phyloP scores from a whole-genome alignment of 2,329 filamentous ascomycete genomes.

The Phoma herbarum region DNA sequence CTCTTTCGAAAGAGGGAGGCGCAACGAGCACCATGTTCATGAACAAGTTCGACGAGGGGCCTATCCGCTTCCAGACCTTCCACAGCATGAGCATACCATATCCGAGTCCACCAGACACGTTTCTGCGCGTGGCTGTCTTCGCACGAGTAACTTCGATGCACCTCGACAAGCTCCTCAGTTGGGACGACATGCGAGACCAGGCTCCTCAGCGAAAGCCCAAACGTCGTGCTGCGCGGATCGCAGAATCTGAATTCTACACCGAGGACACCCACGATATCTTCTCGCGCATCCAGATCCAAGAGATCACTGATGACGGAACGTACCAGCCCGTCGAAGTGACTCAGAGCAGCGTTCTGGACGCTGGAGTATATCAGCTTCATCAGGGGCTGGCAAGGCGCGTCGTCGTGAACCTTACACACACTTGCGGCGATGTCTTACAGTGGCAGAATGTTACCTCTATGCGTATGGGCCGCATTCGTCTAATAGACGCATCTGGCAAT shows the following conservation, averaged over 20 bases:
- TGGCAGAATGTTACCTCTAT: slow-evolving; percentile 85
- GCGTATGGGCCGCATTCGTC: slow-evolving; percentile 79
- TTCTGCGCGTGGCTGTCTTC: slow-evolving; percentile 87
- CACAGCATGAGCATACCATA: slow-evolving; percentile 96
- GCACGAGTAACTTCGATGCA: slow-evolving; percentile 92
- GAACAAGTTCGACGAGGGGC: slow-evolving; percentile 88
- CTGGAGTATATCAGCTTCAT: slow-evolving; percentile 92
- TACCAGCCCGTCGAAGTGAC: slow-evolving; percentile 94
- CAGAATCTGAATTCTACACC: slow-evolving; percentile 90
- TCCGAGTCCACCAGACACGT: slow-evolving; percentile 76
- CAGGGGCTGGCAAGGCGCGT: slow-evolving; percentile 92
- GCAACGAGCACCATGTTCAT: slow-evolving; percentile 97
- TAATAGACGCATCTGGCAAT: slow-evolving; percentile 86
- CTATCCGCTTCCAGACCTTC: slow-evolving; percentile 94
- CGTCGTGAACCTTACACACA: slow-evolving; percentile 87
- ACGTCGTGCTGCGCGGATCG: slow-evolving; percentile 73
- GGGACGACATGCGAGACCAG: slow-evolving; percentile 96
- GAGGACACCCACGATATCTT: slow-evolving; percentile 96
- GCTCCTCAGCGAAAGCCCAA: slow-evolving; percentile 65
- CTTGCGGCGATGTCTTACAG: slow-evolving; percentile 84
- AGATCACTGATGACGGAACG: slow-evolving; percentile 88
- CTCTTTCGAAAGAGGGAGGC: slow-evolving; percentile 82
- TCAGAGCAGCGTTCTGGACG: slow-evolving; percentile 82
- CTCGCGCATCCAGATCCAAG: slow-evolving; percentile 84
- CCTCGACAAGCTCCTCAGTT: slow-evolving; percentile 94